phyloP scores from a whole-genome alignment of 345 rosid genomes.

The Citrus medica region DNA sequence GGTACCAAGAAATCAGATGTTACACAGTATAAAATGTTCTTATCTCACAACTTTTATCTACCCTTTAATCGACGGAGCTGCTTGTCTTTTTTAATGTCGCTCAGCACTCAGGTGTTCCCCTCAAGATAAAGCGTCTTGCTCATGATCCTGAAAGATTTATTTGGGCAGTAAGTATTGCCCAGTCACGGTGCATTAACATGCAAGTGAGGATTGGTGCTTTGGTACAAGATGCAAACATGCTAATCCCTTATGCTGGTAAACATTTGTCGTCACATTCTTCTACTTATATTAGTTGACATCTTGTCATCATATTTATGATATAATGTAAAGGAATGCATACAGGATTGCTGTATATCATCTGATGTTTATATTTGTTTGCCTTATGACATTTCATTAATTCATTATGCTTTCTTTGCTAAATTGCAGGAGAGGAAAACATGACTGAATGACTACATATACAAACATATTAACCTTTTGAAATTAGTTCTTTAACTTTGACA shows the following conservation, averaged over 20 bases:
- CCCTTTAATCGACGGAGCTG: slow-evolving; percentile 8
- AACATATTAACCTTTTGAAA: neutral
- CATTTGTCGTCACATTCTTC: slow-evolving; percentile 1
- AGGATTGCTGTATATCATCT: neutral
- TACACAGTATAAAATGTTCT: slow-evolving; percentile 3
- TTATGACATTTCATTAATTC: neutral
- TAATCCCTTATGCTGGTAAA: slow-evolving; percentile 92
- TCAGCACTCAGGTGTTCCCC: slow-evolving; percentile 81
- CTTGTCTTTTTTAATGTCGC: slow-evolving; percentile 6
- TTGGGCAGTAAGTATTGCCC: slow-evolving; percentile 90
- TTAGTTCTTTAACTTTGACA: neutral
- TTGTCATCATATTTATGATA: neutral
- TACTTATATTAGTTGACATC: neutral
- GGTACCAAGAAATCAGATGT: slow-evolving; percentile 39
- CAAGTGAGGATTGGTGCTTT: slow-evolving; percentile 81
- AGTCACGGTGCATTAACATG: slow-evolving; percentile 77
- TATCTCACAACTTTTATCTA: neutral
- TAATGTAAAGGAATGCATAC: neutral
- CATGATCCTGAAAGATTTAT: slow-evolving; percentile 72
- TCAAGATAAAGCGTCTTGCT: slow-evolving; percentile 88
- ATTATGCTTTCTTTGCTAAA: neutral
- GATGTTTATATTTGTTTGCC: neutral
- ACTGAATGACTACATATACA: neutral
- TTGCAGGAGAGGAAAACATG: neutral
- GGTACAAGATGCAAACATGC: slow-evolving; percentile 82